Evolutionary conservation across 2,329 filamentous ascomycete species (phyloP), one percentile per base, ranked within the genome.

Genomic region (Ophiosphaerella herpotricha): DNA sequence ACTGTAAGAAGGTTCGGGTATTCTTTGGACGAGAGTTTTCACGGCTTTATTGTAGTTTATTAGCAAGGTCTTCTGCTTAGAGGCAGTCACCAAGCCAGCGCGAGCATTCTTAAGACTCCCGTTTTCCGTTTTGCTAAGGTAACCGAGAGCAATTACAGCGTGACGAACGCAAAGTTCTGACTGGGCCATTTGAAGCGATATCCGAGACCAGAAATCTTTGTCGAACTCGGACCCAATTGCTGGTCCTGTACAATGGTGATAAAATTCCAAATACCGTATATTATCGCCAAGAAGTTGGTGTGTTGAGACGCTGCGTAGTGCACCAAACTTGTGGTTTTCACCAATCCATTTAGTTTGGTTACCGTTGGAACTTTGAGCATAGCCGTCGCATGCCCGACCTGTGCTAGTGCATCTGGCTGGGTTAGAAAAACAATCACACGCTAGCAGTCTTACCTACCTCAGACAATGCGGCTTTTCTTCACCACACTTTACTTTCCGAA

Each of bases 111-210:
- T 45, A 4, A 52, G 5, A 4, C 23, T 49, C 3, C 52, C 55
- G 4, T 36, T 40, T 31, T 61, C 37, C 40, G 41, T 50, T 46
- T 60, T 52, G 35, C 48, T 70, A 0, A 72, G 62, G 9, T 73
- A 70, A 4, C 70, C 64, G 6, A 78, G 52, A 5, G 76, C 75
- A 9, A 78, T 61, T 9, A 77, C 46, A 4, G 76, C 74, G 50
- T 77, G 74, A 14, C 72, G 63, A 2, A 78, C 64, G 9, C 73
- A 67, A 1, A 73, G 68, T 39, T 78, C 76, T 4, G 63, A 59
- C 4, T 61, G 60, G 33, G 74, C 73, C 26, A 75, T 73, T 47
- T 77, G 74, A 7, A 77, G 58, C 5, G 77, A 62, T 7, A 74
- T 61, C 5, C 54, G 66, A 13, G 70, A 66, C 75, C 76, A 78